These are phyloP conservation scores for Talaromyces sp. DNA, from an alignment of 2,329 filamentous ascomycete genomes.

Conservation along the genomic window DNA sequence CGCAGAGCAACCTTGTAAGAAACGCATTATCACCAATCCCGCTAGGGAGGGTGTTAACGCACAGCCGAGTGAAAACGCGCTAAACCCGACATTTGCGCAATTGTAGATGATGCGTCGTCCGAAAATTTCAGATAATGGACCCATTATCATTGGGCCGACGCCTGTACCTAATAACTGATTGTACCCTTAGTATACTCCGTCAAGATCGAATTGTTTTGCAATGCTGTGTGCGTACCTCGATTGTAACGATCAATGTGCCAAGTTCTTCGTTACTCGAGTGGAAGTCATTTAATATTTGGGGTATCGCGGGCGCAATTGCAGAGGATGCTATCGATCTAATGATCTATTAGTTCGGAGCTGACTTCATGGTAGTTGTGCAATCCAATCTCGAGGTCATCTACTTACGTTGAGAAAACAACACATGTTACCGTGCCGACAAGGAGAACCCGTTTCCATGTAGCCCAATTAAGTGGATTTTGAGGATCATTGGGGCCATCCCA, in stretches of 20 bases:
- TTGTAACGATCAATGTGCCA: constrained; percentile 3
- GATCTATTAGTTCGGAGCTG: neutral
- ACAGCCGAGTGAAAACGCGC: constrained; percentile 8
- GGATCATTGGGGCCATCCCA: constrained; percentile 12
- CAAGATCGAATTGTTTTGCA: too few species aligned
- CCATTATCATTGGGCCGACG: constrained; percentile 12
- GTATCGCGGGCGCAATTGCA: constrained; percentile 3
- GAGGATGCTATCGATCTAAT: constrained; percentile 10
- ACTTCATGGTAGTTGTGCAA: neutral
- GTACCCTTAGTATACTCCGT: neutral
- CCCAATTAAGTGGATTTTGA: constrained; percentile 14
- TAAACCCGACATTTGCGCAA: constrained; percentile 16
- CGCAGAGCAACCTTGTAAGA: constrained; percentile 20
- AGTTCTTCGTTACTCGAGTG: constrained; percentile 3
- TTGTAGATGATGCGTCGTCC: constrained; percentile 12
- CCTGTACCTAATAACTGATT: constrained; percentile 9
- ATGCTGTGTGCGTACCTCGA: neutral
- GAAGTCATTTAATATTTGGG: constrained; percentile 7
- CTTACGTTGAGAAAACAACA: constrained; percentile 12
- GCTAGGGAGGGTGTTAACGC: constrained; percentile 7
- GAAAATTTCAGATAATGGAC: constrained; percentile 12
- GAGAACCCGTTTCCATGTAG: constrained; percentile 3
- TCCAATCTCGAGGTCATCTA: neutral
- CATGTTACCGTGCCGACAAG: constrained; percentile 11
- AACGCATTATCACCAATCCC: constrained; percentile 11